Conservation (phyloP, 1,284 basidiomycete genomes). For the Trametes sp. region DNA sequence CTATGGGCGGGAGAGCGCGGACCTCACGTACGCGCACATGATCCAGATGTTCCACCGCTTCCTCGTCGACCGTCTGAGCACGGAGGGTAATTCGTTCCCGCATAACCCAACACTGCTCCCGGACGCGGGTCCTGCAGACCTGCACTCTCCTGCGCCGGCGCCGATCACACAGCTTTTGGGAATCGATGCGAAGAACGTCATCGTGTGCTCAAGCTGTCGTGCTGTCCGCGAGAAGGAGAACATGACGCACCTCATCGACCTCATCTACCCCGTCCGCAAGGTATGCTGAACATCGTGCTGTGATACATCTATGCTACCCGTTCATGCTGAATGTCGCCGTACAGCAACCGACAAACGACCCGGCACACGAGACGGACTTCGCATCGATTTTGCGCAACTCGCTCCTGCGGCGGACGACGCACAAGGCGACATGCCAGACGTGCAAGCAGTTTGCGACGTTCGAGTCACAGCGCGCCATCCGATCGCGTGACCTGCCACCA, state of each 20-base stretch:
- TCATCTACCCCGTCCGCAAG: constrained; percentile 83
- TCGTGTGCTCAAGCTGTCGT: constrained; percentile 82
- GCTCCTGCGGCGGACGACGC: constrained; percentile 81
- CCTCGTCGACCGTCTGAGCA: constrained; percentile 81
- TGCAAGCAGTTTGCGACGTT: constrained; percentile 85
- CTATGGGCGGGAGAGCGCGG: constrained; percentile 76
- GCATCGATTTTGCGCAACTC: constrained; percentile 78
- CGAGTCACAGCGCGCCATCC: constrained; percentile 75
- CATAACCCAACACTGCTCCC: constrained; percentile 64
- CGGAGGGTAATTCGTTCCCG: constrained; percentile 72
- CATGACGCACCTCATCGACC: constrained; percentile 84
- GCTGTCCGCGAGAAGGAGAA: constrained; percentile 75
- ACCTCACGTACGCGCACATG: constrained; percentile 84
- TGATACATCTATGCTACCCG: no score
- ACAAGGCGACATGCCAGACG: constrained; percentile 86
- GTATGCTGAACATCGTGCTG: constrained; percentile 49
- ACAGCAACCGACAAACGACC: constrained; percentile 56
- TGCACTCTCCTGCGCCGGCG: constrained; percentile 53
- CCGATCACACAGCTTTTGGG: constrained; percentile 86
- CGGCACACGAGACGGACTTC: constrained; percentile 63
- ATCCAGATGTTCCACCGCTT: constrained; percentile 97
- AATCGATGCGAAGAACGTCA: constrained; percentile 76
- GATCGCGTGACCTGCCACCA: constrained; percentile 77
- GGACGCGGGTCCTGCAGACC: constrained; percentile 38
- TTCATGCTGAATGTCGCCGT: no score